Base-by-base conservation (phyloP, 768 basidiomycete genomes). In the Porpolomopsis calyptriformis region DNA sequence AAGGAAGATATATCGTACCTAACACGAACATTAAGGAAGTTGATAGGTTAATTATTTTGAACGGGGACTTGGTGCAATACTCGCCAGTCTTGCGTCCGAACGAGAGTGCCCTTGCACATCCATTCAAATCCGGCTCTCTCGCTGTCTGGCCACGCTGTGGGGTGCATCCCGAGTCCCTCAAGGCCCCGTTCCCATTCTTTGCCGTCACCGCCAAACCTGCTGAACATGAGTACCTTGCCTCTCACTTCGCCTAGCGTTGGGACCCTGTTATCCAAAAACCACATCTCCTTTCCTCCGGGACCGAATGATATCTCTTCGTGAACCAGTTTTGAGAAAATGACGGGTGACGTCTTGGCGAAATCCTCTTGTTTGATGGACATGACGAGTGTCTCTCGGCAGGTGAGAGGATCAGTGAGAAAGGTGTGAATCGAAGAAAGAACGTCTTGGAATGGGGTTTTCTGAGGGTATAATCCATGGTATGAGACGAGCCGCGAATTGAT, bases 351-450 rank as follows among this genome's bases (percentile, higher is more conserved):
- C 16, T 54, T 60, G 4, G 68, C 58, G 47, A 69, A 77, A 52
- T 88, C 83, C 60, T 97, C 92, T 57, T 93, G 85, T 61, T 94
- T 93, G 58, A 97, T 74, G 12, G 82, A 91, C 68, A 93, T 78
- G 23, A 96, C 74, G 27, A 96, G 60, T 0, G 85, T 85, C 61
- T 94, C 92, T 23, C 67, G 70, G 7, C 65, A 68, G 1, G 85
- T 75, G 3, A 54, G 52, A 0, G 77, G 70, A 0, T 73, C 68
- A 6, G 72, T 71, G 31, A 93, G 74, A 62, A 86, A 94, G 3
- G 62, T 51, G 53, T 80, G 69, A 7, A 93, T 57, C 14, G 71
- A 70, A 4, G 60, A 47, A 8, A 94, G 70, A 40, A 93, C 82
- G 25, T 70, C 66, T 43, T 72, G 63, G 60, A 93, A 90, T 0